Evolutionary conservation across 345 rosid species (phyloP), one percentile per base, ranked within the genome.

Genomic region (Melaleuca alternifolia): DNA sequence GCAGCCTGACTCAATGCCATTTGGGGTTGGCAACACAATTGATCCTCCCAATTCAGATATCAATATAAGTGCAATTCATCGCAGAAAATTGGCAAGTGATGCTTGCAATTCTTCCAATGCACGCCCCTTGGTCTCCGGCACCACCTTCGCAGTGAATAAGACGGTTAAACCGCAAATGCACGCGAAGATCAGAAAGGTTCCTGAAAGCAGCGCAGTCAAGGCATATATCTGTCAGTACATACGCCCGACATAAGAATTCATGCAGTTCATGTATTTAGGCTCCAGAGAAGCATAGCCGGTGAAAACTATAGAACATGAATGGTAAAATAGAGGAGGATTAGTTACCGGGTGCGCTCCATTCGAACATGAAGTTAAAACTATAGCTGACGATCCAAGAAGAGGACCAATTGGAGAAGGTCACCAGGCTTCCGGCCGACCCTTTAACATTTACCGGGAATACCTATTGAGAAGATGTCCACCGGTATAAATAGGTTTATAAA

Each of bases 61-160:
- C 44, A 71, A 37, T 12, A 18, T n/a, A 3, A 18, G 44, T 37
- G 18, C 79, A 10, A 41, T 18, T 51, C 48, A 83, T 30, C 53
- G n/a, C 26, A 20, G 79, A 71, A 71, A 71, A 0, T 71, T 48
- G 57, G 89, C 85, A 51, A 93, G 71, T 2, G 92, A 90, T 51
- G 92, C 89, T 87, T 93, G 95, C 88, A 93, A 56, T 85, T 93
- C 96, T 91, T 93, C 96, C 28, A 93, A 85, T 30, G 95, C 91
- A 53, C 82, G 89, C 46, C 93, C 96, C 87, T 91, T 93, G 10
- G 96, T 95, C 92, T 95, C 97, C 7, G 94, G 94, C n/a, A 94
- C 93, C 82, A 91, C 30, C 87, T 85, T 88, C 76, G 90, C 90
- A 3, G 90, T 86, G 84, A 93, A 94, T 28, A 89, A 10, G 33